Evolutionary conservation across 352 stramenopile genomes (phyloP), one percentile per base, ranked within the genome.

Genomic region (Pythium aristosporum): DNA sequence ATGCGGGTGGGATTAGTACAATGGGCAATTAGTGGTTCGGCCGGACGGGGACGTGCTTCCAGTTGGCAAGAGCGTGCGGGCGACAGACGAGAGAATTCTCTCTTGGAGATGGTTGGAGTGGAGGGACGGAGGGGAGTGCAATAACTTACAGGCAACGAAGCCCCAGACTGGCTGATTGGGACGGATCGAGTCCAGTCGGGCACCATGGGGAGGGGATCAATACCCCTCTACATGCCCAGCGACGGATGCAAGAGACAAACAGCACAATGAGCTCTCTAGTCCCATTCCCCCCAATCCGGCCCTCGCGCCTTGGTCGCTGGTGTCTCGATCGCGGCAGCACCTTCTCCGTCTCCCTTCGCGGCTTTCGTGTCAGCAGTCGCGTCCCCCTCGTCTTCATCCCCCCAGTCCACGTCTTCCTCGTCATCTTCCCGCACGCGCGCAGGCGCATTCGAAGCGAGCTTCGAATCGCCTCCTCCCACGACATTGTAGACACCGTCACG

Each of bases 381-480:
- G 16, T 57, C 61, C 5, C 58, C 46, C 3, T 83, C 72, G 21
- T 80, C 77, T 57, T 88, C 77, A 28, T 91, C 82, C 23, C 79
- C 82, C 79, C 82, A 90, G 65, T 88, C 77, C 5, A 89, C 63
- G 5, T 75, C 75, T 49, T 87, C 76, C 36, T 84, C 78, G 28
- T 82, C 69, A 1, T 76, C 73, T 44, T 76, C 57, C 49, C 41
- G 37, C 15, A 60, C 53, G 25, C 41, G 53, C n/a, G 53, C 37
- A 30, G 53, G 39, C n/a, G 50, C 25, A 30, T 30, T 44, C 9
- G 51, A 57, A 5, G 20, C 7, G 37, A 74, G 72, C 9, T 54
- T 53, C 1, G 58, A n/a, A 3, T 61, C 50, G 11, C 30, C 32
- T n/a, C 30, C 32, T n/a, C 34, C 41, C 18, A 53, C 58, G 7